Conservation (phyloP, 164 flowering plant genomes). For the Sextonia rubra region DNA sequence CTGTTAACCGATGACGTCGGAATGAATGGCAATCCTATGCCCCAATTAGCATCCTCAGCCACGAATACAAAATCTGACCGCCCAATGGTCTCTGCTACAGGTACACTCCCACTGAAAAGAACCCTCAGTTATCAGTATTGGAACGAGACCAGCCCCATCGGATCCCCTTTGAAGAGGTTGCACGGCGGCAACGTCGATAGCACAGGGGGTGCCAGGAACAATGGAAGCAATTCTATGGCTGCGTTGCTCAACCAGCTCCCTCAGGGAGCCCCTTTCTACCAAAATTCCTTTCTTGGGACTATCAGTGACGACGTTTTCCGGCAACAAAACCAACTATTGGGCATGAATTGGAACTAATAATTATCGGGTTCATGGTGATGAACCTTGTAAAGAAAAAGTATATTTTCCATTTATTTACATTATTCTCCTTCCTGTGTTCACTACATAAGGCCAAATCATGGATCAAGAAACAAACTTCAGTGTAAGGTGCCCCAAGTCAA, state of each 20-base stretch:
- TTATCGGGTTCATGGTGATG: not conserved
- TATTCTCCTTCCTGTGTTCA: not conserved
- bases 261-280: constrained; percentile 22
- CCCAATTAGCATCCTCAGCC: constrained; percentile 23
- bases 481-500: no score
- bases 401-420: not conserved
- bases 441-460: not conserved
- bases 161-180: constrained; percentile 24
- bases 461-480: no score
- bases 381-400: not conserved
- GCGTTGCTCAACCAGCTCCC: constrained; percentile 46
- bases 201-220: constrained; percentile 9
- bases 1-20: constrained; percentile 24
- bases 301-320: constrained; percentile 49
- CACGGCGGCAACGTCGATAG: constrained; percentile 10
- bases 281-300: constrained; percentile 33
- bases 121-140: constrained; percentile 24
- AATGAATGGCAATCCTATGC: constrained; percentile 13
- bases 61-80: constrained; percentile 12
- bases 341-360: constrained; percentile 62
- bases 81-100: constrained; percentile 6
- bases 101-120: constrained; percentile 19
- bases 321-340: constrained; percentile 45
- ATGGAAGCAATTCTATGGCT: constrained; percentile 23
- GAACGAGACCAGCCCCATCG: constrained; percentile 13